Percentiles rank a stretch among this genome's conserved stretches.
These are phyloP conservation scores for Trichoderma endophyticum DNA, from an alignment of 2,329 filamentous ascomycete genomes.

Conservation along the genomic window DNA sequence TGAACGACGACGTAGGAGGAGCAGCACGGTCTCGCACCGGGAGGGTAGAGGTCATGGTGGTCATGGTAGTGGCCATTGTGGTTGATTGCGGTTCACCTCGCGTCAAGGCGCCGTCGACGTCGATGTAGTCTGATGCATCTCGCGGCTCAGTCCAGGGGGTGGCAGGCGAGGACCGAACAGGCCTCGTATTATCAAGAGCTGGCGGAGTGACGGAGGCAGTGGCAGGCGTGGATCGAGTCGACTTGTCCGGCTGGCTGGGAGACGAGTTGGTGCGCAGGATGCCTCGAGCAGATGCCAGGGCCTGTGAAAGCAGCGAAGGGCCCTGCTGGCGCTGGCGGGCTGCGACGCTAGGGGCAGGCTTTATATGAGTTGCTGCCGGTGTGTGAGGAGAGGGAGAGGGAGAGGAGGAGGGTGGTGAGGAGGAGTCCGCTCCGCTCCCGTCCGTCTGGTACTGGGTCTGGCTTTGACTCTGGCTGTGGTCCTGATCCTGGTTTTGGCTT, in stretches of 20 bases:
- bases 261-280: slow-evolving; percentile 35
- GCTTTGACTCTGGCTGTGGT: not conserved
- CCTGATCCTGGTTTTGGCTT: not conserved
- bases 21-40: slow-evolving; percentile 30
- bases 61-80: slow-evolving; percentile 32
- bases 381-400: not conserved
- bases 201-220: not conserved
- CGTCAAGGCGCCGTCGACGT: slow-evolving; percentile 38
- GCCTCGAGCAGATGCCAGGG: slow-evolving; percentile 57
- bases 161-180: not conserved
- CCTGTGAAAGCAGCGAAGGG: slow-evolving; percentile 55
- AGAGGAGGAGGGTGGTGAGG: not conserved
- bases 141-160: slow-evolving; percentile 18
- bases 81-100: slow-evolving; percentile 28
- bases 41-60: slow-evolving; percentile 24
- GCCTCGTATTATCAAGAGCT: not conserved
- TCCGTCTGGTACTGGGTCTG: not conserved
- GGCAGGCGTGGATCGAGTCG: not conserved
- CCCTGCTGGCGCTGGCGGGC: slow-evolving; percentile 45
- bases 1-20: slow-evolving; percentile 34
- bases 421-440: not conserved
- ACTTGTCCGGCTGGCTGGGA: slow-evolving; percentile 16
- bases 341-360: slow-evolving; percentile 37
- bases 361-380: slow-evolving; percentile 38
- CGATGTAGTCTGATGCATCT: slow-evolving; percentile 37